Conservation (phyloP, 805 yeast genomes). For the Sugiyamaella lignohabitans region DNA sequence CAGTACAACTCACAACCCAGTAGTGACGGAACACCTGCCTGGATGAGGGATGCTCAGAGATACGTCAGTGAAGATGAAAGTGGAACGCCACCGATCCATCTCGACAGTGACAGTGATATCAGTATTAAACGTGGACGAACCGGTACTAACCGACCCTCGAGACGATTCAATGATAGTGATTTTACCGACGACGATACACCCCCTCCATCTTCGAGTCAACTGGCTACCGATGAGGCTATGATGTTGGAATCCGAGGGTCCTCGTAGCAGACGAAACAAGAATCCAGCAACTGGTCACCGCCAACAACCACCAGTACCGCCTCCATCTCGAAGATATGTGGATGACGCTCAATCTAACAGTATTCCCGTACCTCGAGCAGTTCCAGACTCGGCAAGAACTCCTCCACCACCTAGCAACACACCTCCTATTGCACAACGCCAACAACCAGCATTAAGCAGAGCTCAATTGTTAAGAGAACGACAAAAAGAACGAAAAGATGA, state of each 20-base stretch:
- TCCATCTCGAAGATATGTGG: background rate
- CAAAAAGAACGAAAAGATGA: conserved; percentile 11
- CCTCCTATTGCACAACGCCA: background rate
- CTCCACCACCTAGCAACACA: conserved; percentile 17
- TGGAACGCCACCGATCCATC: conserved; percentile 33
- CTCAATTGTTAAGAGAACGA: conserved; percentile 21
- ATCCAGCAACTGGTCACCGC: background rate
- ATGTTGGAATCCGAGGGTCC: conserved; percentile 8
- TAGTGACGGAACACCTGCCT: conserved; percentile 49
- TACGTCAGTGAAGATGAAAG: conserved; percentile 40
- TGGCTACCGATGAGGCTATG: conserved; percentile 12
- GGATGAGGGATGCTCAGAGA: conserved; percentile 47
- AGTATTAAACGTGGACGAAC: background rate
- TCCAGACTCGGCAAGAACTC: conserved; percentile 3
- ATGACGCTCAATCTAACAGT: background rate
- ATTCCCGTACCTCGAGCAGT: background rate
- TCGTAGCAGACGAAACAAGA: conserved; percentile 7
- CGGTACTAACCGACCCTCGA: background rate
- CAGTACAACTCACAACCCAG: conserved; percentile 40
- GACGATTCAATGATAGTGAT: background rate
- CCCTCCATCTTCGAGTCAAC: background rate
- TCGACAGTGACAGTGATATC: background rate
- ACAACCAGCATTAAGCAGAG: conserved; percentile 15
- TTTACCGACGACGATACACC: background rate
- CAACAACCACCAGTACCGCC: conserved; percentile 2